These are phyloP conservation scores for Paecilomyces variotii DNA, from an alignment of 2,329 filamentous ascomycete species.

Conservation along the genomic window DNA sequence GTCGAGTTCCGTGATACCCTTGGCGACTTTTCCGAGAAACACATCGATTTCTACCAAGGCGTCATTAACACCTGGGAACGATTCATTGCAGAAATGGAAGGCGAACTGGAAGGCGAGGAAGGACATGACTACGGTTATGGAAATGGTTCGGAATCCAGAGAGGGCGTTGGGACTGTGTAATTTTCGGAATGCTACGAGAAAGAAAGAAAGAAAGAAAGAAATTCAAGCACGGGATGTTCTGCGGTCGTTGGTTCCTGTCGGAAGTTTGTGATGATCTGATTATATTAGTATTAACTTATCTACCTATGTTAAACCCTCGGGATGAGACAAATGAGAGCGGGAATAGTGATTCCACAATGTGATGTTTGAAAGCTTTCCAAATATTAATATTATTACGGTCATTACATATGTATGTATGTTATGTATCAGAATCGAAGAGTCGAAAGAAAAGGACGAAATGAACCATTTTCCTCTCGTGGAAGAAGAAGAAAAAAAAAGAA, in stretches of 20 bases:
- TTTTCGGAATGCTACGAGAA: neutral
- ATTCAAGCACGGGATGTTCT: neutral
- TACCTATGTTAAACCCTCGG: neutral
- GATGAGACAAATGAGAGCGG: neutral
- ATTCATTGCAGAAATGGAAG: slow-evolving; percentile 84
- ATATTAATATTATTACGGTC: neutral
- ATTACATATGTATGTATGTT: neutral
- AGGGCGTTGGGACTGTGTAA: neutral
- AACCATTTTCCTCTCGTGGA: neutral
- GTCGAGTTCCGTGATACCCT: slow-evolving; percentile 85
- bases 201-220: neutral
- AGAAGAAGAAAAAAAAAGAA: neutral
- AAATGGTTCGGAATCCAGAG: slow-evolving; percentile 2
- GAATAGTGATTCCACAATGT: neutral
- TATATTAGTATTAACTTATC: neutral
- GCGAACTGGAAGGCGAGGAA: slow-evolving; percentile 37
- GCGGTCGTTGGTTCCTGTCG: neutral
- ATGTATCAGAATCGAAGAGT: neutral
- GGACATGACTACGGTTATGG: slow-evolving; percentile 11
- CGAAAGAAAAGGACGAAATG: neutral
- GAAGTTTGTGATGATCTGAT: neutral
- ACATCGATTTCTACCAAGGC: slow-evolving; percentile 77
- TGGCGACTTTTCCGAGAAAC: slow-evolving; percentile 71
- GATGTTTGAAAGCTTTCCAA: neutral
- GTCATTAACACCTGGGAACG: slow-evolving; percentile 79